These are phyloP conservation scores for Tephrocybe sp. DNA, from an alignment of 768 basidiomycete genomes.

Conservation along the genomic window DNA sequence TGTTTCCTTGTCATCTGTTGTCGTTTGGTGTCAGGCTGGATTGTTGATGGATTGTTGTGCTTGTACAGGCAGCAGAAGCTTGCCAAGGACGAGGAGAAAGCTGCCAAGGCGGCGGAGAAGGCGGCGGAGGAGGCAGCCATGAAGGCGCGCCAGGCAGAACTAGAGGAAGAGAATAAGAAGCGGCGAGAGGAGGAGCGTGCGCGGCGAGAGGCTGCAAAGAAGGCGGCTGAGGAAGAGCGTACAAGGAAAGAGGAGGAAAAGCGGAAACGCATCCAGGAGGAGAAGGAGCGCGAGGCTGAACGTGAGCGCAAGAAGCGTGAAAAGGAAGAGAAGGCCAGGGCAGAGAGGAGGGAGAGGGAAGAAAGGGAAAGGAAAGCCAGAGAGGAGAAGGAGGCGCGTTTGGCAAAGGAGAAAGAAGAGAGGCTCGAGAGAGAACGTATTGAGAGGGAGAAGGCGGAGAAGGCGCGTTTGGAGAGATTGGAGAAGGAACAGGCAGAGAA, in stretches of 20 bases:
- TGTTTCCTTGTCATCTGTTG: neutral
- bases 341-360: constrained; percentile 74
- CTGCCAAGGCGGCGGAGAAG: constrained; percentile 77
- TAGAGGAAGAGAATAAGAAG: constrained; percentile 79
- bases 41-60: constrained; percentile 4
- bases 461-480: constrained; percentile 27
- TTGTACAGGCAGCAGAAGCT: constrained; percentile 77
- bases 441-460: constrained; percentile 38
- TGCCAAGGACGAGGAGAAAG: constrained; percentile 90
- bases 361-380: constrained; percentile 59
- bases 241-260: constrained; percentile 80
- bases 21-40: too few species aligned
- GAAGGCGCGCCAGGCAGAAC: constrained; percentile 71
- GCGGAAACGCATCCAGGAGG: constrained; percentile 72
- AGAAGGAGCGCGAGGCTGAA: constrained; percentile 77
- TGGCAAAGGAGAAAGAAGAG: constrained; percentile 63
- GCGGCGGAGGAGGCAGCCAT: constrained; percentile 81
- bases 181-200: constrained; percentile 86
- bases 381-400: constrained; percentile 65
- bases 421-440: constrained; percentile 43
- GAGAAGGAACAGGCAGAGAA: constrained; percentile 41
- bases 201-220: constrained; percentile 71
- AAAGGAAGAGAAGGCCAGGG: constrained; percentile 66
- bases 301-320: constrained; percentile 72
- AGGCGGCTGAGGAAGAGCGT: constrained; percentile 81